Evolutionary conservation across 2,329 filamentous ascomycete species (phyloP).

Genomic region (Arthrobotrys megalospora): DNA sequence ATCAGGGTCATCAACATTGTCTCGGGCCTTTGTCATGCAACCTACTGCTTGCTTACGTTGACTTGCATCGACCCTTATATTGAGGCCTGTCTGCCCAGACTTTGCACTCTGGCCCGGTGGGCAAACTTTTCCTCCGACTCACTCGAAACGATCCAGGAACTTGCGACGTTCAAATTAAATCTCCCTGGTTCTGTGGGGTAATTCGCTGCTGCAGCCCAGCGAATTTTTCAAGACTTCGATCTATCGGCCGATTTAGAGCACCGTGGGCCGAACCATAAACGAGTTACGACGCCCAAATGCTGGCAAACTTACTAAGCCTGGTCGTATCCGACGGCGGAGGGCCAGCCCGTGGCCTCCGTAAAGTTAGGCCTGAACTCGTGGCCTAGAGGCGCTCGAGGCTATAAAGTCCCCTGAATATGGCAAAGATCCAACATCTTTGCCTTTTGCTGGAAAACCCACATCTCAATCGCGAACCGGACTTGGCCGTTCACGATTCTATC

Average conservation of each 20-base stretch:
- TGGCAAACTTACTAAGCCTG: slow-evolving; percentile 35
- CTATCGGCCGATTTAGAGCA: slow-evolving; percentile 43
- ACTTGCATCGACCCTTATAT: slow-evolving; percentile 16
- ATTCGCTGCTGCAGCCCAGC: slow-evolving; percentile 15
- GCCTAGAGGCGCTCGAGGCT: not conserved
- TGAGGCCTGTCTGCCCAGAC: slow-evolving; percentile 4
- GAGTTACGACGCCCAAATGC: slow-evolving; percentile 28
- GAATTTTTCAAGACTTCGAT: slow-evolving; percentile 26
- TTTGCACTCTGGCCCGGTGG: slow-evolving; percentile 18
- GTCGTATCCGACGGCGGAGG: slow-evolving; percentile 16
- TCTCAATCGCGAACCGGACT: not conserved
- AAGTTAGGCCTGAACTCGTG: slow-evolving; percentile 10
- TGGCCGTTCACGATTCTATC: not conserved
- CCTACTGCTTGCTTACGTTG: slow-evolving; percentile 36
- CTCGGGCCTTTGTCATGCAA: slow-evolving; percentile 26
- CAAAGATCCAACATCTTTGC: slow-evolving; percentile 21
- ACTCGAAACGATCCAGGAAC: not conserved
- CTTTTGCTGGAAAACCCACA: not conserved
- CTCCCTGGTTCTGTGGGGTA: slow-evolving; percentile 21
- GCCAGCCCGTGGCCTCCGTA: slow-evolving; percentile 26
- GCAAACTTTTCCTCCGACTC: slow-evolving; percentile 32
- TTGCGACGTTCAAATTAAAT: slow-evolving; percentile 1
- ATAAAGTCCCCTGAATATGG: slow-evolving; percentile 38
- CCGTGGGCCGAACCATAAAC: slow-evolving; percentile 32
- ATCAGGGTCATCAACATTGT: not conserved